Conservation (phyloP, 257 asterid species). For the Solanum peruvianum region DNA sequence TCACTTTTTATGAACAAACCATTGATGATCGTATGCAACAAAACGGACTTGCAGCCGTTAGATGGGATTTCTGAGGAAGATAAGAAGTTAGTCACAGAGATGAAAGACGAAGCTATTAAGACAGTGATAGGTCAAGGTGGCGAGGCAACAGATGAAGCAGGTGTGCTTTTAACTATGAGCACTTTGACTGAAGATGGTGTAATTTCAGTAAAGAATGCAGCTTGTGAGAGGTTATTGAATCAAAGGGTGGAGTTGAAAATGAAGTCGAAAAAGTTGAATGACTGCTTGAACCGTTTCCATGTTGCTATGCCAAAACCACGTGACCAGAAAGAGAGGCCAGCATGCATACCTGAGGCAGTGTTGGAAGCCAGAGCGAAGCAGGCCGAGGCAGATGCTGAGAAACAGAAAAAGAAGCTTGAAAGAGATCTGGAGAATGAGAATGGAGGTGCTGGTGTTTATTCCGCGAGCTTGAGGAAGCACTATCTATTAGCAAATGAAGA, state of each 20-base stretch:
- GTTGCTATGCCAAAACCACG: conserved; percentile 91
- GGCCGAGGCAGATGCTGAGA: conserved; percentile 45
- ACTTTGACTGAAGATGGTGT: conserved; percentile 91
- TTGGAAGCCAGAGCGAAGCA: conserved; percentile 62
- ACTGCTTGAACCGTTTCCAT: conserved; percentile 83
- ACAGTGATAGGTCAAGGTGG: conserved; percentile 88
- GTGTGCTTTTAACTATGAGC: conserved; percentile 87
- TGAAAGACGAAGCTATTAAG: conserved; percentile 90
- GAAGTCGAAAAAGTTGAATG: conserved; percentile 83
- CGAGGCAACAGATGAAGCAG: conserved; percentile 47
- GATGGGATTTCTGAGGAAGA: conserved; percentile 76
- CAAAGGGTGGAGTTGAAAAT: conserved; percentile 88
- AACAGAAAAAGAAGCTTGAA: conserved; percentile 66
- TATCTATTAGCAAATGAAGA: conserved; percentile 72
- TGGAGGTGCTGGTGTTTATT: conserved; percentile 99
- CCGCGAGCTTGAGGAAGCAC: conserved; percentile 85
- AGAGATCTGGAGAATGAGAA: conserved; percentile 85
- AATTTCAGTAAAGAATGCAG: conserved; percentile 77
- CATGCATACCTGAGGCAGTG: conserved; percentile 77
- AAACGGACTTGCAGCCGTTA: conserved; percentile 83
- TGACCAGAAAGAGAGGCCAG: conserved; percentile 76
- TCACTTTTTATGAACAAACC: conserved; percentile 91
- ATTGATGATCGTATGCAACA: conserved; percentile 75
- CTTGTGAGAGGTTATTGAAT: conserved; percentile 82
- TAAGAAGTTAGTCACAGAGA: conserved; percentile 69